phyloP scores from a whole-genome alignment of 2,329 filamentous ascomycete species.

The Coniochaeta sp. region DNA sequence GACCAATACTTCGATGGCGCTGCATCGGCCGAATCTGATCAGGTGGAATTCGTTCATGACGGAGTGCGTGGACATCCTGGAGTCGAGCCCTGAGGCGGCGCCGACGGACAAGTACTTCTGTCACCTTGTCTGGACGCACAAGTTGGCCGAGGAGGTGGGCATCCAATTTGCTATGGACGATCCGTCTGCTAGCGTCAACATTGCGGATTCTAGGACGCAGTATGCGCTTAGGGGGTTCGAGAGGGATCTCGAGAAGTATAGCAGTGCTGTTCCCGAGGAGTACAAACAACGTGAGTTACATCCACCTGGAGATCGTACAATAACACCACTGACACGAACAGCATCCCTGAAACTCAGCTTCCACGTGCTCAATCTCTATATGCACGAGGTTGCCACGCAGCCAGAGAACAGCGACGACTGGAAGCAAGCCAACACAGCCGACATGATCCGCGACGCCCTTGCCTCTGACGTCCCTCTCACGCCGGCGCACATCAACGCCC shows the following conservation, averaged over 20 bases:
- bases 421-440: constrained; percentile 37
- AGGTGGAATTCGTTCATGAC: constrained; percentile 54
- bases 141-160: constrained; percentile 61
- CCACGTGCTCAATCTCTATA: constrained; percentile 60
- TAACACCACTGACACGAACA: constrained; percentile 20
- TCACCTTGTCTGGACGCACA: constrained; percentile 52
- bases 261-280: constrained; percentile 42
- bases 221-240: constrained; percentile 60
- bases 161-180: constrained; percentile 63
- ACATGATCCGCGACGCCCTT: constrained; percentile 34
- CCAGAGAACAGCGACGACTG: constrained; percentile 53
- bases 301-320: too few species aligned
- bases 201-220: constrained; percentile 58
- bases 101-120: constrained; percentile 52
- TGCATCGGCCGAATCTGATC: constrained; percentile 54
- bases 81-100: constrained; percentile 45
- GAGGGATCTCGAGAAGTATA: constrained; percentile 55
- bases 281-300: constrained; percentile 51
- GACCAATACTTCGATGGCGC: constrained; percentile 52
- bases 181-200: constrained; percentile 41
- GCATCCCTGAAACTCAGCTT: constrained; percentile 59
- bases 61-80: constrained; percentile 50
- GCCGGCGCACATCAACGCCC: constrained; percentile 56
- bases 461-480: constrained; percentile 32
- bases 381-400: constrained; percentile 70